Base-by-base conservation (phyloP, 371 early-diverging fungal genomes). In the Apophysomyces trapeziformis region DNA sequence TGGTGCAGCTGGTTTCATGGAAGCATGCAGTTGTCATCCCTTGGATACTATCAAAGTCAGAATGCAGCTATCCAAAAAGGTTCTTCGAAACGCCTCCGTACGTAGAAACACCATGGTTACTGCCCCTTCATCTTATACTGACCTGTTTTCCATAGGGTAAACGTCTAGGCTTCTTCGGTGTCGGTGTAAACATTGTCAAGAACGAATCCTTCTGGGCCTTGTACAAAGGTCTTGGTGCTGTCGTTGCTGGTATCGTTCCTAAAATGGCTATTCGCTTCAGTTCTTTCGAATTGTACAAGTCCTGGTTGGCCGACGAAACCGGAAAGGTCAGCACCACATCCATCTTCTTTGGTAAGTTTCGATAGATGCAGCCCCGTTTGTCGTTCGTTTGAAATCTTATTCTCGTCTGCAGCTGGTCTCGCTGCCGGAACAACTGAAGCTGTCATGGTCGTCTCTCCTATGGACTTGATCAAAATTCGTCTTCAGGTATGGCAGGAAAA, bases 231-330 rank as follows among this genome's bases (percentile, higher is more conserved):
- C 89, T 98, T 5, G 97, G 97, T 58, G 97, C 99, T 16, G 98
- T 98, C 12, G 93, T 96, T n/a, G 83, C 95, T 12, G 98, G 98
- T 64, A 98, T 98, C 70, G 97, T 98, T 8, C 99, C 99, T 66
- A 98, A 98, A 86, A 97, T 97, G 97, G 97, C 98, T 38, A 98
- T 98, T 69, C 91, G 99, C 37, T 98, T 98, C 85, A 92, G 94
- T 14, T 95, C 95, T 61, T 98, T 98, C 74, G 98, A 98, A 77
- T 80, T 85, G 57, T 98, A 95, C 87, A 98, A 98, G 83, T 79
- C 85, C n/a, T 74, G 77, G 70, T 69, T 97, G 76, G 91, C 93
- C 35, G 87, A 92, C 78, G 72, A 79, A 5, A 80, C 84, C 16
- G 95, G 95, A 45, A 81, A 83, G 16, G 90, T 89, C 12, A 80